These are phyloP conservation scores for Onygenales sp. DNA, from an alignment of 2,329 filamentous ascomycete genomes.

Conservation along the genomic window DNA sequence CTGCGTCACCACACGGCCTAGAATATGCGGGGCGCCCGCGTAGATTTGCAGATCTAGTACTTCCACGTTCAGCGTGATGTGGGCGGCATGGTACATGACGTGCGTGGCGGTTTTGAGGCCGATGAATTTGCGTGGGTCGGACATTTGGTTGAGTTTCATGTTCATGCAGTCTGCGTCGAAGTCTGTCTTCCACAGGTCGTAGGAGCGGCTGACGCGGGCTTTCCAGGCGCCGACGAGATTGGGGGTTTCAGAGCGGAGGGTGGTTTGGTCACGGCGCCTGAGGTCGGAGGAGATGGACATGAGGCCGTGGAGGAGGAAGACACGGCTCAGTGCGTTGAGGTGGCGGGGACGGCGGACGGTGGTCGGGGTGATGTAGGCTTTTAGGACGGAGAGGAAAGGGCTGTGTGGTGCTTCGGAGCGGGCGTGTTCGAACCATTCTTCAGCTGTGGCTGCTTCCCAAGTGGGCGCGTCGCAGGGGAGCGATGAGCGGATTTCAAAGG, in stretches of 20 bases:
- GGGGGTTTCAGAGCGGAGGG: conserved; percentile 38
- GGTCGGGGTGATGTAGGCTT: conserved; percentile 44
- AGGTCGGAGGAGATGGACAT: conserved; percentile 57
- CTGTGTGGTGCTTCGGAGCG: conserved; percentile 25
- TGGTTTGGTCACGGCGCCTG: conserved; percentile 52
- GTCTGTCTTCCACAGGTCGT: conserved; percentile 49
- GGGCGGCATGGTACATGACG: conserved; percentile 51
- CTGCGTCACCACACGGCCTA: conserved; percentile 45
- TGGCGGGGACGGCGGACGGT: conserved; percentile 26
- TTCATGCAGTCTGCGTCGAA: conserved; percentile 44
- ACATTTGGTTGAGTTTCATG: conserved; percentile 24
- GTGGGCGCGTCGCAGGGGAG: conserved; percentile 46
- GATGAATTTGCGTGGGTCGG: conserved; percentile 32
- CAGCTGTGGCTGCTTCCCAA: conserved; percentile 50
- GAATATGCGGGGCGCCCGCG: conserved; percentile 50
- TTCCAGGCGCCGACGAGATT: conserved; percentile 41
- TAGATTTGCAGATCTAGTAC: conserved; percentile 55
- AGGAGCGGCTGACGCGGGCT: conserved; percentile 42
- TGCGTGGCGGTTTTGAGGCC: conserved; percentile 41
- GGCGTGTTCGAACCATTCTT: conserved; percentile 40
- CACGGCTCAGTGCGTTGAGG: conserved; percentile 44
- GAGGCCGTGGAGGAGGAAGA: conserved; percentile 50
- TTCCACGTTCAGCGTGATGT: conserved; percentile 48
- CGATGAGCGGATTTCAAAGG: conserved; percentile 50
- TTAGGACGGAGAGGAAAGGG: conserved; percentile 44